Evolutionary conservation across 495 filamentous ascomycete species (phyloP).

Genomic region (Talaromyces adpressus): DNA sequence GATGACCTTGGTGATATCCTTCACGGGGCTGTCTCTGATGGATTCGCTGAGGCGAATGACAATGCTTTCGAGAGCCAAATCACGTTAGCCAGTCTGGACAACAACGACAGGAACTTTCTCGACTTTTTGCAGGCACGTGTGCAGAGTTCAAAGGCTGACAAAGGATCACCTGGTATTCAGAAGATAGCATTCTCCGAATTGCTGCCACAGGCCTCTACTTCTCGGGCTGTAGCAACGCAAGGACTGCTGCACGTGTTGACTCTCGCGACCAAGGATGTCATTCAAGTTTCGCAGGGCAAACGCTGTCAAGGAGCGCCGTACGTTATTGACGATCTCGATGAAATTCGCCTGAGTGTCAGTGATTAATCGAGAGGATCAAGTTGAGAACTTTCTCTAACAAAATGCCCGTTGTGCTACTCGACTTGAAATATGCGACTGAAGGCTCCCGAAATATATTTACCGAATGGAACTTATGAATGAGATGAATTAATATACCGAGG

Average conservation of each 20-base stretch:
- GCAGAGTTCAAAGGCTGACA: slow-evolving; percentile 17
- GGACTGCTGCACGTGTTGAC: slow-evolving; percentile 66
- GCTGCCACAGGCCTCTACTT: slow-evolving; percentile 46
- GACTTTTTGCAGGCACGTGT: slow-evolving; percentile 9
- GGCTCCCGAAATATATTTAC: neutral
- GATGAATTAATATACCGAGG: neutral
- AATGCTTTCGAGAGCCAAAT: slow-evolving; percentile 57
- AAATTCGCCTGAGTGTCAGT: neutral
- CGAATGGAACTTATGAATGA: neutral
- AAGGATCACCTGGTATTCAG: slow-evolving; percentile 9
- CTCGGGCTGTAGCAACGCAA: slow-evolving; percentile 57
- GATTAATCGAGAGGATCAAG: neutral
- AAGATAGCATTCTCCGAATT: slow-evolving; percentile 52
- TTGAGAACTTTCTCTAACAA: too few species aligned
- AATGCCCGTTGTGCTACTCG: neutral
- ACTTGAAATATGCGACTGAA: neutral
- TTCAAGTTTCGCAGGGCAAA: slow-evolving; percentile 48
- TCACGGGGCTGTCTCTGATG: slow-evolving; percentile 20
- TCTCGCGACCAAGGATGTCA: slow-evolving; percentile 57
- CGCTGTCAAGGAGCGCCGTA: neutral
- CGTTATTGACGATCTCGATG: slow-evolving; percentile 3
- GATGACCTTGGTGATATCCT: slow-evolving; percentile 32
- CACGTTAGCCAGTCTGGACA: slow-evolving; percentile 11
- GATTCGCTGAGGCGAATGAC: slow-evolving; percentile 22
- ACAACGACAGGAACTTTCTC: slow-evolving; percentile 7